Evolutionary conservation across 257 asterid species (phyloP), one percentile per base, ranked within the genome.

Genomic region (Plectranthus barbatus): DNA sequence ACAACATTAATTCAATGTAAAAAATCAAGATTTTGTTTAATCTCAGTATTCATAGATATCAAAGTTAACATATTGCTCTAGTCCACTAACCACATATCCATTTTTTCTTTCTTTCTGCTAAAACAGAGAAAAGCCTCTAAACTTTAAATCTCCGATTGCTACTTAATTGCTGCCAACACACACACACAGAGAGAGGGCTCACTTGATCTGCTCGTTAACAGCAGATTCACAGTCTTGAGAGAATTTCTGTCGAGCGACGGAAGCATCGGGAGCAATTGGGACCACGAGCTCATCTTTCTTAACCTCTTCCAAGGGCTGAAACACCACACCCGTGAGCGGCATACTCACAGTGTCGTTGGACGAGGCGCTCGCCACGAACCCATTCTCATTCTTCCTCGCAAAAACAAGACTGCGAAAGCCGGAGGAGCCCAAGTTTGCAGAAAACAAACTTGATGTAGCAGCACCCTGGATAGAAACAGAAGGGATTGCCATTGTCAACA

Each of bases 281-380:
- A 89, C 77, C 67, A 62, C 10, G 58, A 80, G 69, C 21, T 82
- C 90, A 5, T 81, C 90, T 31, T 69, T 85, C 77, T 83, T 77
- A 44, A 89, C 89, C 81, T 92, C 97, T 63, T 84, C 91, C 70
- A 92, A 89, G 9, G 98, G 98, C 78, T 89, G 84, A 73, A 92
- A 92, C 69, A 85, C 76, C 10, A 89, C 81, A 2, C 95, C 98
- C 0, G 83, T 79, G 17, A 84, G 62, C 12, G 86, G 45, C 79
- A 64, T 13, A 54, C 50, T 20, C 46, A 54, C 69, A 7, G 71
- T 6, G 61, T 75, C 73, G 13, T 65, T 69, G 10, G 84, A n/a
- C 7, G 84, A 17, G 3, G 84, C 88, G 36, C 74, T 58, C 3
- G 68, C 52, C 10, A 39, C 66, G 3, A 78, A 71, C 0, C 77